A percentile compares a stretch with the other conserved stretches of the same genome.
Conservation (phyloP, 345 rosid species). For the Salix koriyanagi region DNA sequence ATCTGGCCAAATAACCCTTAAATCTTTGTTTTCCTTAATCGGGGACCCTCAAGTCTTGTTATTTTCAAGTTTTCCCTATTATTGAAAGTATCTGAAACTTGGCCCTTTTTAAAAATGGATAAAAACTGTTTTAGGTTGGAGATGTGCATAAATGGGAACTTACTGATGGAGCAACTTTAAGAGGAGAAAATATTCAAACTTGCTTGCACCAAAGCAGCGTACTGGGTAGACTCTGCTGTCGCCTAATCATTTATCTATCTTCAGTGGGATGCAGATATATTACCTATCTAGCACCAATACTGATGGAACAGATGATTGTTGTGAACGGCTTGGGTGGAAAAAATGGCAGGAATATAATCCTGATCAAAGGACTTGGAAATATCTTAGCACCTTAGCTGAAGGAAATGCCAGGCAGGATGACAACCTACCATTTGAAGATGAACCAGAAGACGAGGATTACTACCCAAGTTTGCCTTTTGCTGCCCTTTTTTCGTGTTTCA, state of each 20-base stretch:
- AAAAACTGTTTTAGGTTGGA: not conserved
- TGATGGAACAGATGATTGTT: slow-evolving; percentile 68
- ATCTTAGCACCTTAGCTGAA: slow-evolving; percentile 61
- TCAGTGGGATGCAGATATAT: slow-evolving; percentile 68
- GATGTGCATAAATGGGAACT: not conserved
- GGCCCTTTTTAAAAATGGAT: not conserved
- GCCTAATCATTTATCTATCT: slow-evolving; percentile 9
- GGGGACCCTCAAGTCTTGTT: not conserved
- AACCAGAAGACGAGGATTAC: slow-evolving; percentile 78
- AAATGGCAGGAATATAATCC: slow-evolving; percentile 67
- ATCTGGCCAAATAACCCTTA: not conserved
- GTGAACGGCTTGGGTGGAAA: slow-evolving; percentile 76
- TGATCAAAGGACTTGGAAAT: slow-evolving; percentile 75
- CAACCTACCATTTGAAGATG: slow-evolving; percentile 61
- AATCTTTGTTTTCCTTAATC: not conserved
- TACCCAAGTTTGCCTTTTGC: slow-evolving; percentile 94
- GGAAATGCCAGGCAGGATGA: slow-evolving; percentile 35
- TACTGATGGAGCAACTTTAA: not conserved
- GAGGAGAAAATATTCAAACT: not conserved
- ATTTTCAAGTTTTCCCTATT: not conserved
- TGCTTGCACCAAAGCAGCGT: not conserved
- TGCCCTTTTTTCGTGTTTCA: slow-evolving; percentile 79
- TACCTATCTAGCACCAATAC: slow-evolving; percentile 56
- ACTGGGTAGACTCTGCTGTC: not conserved
- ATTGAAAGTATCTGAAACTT: not conserved